Conservation (phyloP, 2,329 filamentous ascomycete species). For the Aspergillus aculeatus region DNA sequence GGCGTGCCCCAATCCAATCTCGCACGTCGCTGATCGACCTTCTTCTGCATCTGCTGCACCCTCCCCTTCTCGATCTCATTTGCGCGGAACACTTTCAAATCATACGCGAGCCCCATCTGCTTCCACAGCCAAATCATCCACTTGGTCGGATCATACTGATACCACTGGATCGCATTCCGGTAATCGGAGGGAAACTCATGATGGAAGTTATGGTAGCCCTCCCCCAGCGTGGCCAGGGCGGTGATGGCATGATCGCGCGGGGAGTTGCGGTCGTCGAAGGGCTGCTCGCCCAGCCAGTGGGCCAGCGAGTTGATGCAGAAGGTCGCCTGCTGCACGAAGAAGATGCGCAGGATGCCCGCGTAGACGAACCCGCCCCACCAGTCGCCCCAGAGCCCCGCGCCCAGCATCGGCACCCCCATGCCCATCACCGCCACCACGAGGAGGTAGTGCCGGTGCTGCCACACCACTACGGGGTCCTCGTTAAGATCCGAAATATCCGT, state of each 20-base stretch:
- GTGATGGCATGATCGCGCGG: constrained; percentile 16
- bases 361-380: constrained; percentile 36
- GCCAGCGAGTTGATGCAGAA: constrained; percentile 80
- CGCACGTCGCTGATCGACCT: constrained; percentile 2
- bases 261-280: constrained; percentile 17
- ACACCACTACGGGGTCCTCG: constrained; percentile 14
- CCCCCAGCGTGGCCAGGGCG: constrained; percentile 13
- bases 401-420: constrained; percentile 9
- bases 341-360: constrained; percentile 70
- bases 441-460: constrained; percentile 19
- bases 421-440: constrained; percentile 11
- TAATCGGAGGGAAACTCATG: constrained; percentile 20
- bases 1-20: constrained; percentile 14
- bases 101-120: constrained; percentile 12
- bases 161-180: constrained; percentile 19
- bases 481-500: constrained; percentile 15
- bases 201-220: constrained; percentile 23
- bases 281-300: constrained; percentile 44
- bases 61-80: constrained; percentile 20
- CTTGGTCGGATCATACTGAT: constrained; percentile 19
- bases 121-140: constrained; percentile 19
- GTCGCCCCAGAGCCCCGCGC: constrained; percentile 15
- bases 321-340: constrained; percentile 76
- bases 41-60: constrained; percentile 16
- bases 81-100: constrained; percentile 11